These are phyloP conservation scores for Insectozyma bohioensis DNA, from an alignment of 1,139 yeast genomes.

Conservation along the genomic window DNA sequence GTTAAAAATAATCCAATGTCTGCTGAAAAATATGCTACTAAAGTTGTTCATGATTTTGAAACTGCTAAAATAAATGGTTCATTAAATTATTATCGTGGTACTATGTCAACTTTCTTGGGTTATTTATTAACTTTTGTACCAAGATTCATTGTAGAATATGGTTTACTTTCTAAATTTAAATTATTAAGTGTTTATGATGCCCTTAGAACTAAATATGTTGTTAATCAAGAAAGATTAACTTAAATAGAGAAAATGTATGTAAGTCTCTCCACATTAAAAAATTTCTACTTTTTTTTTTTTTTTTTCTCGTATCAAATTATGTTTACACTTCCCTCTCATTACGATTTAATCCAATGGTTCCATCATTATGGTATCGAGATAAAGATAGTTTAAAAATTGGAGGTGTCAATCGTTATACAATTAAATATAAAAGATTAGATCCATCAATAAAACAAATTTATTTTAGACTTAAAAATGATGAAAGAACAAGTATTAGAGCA, in stretches of 20 bases:
- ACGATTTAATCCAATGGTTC: conserved; percentile 9
- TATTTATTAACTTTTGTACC: conserved; percentile 41
- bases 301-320: not conserved
- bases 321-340: not conserved
- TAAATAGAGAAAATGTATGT: too few species aligned
- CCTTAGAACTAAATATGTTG: conserved; percentile 23
- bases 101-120: conserved; percentile 42
- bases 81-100: conserved; percentile 54
- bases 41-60: conserved; percentile 52
- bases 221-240: too few species aligned
- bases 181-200: conserved; percentile 29
- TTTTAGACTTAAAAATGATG: conserved; percentile 51
- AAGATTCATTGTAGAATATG: conserved; percentile 46
- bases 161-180: conserved; percentile 49
- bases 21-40: conserved; percentile 54
- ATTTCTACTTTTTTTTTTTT: not conserved
- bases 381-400: conserved; percentile 36
- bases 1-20: conserved; percentile 57
- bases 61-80: conserved; percentile 39
- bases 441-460: conserved; percentile 22
- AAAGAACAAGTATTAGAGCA: conserved; percentile 50
- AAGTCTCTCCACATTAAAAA: not conserved
- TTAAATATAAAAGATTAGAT: conserved; percentile 27
- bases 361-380: conserved; percentile 42
- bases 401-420: conserved; percentile 36